phyloP scores from a whole-genome alignment of 176 grass and related monocot genomes.

The Musa troglodytarum region DNA sequence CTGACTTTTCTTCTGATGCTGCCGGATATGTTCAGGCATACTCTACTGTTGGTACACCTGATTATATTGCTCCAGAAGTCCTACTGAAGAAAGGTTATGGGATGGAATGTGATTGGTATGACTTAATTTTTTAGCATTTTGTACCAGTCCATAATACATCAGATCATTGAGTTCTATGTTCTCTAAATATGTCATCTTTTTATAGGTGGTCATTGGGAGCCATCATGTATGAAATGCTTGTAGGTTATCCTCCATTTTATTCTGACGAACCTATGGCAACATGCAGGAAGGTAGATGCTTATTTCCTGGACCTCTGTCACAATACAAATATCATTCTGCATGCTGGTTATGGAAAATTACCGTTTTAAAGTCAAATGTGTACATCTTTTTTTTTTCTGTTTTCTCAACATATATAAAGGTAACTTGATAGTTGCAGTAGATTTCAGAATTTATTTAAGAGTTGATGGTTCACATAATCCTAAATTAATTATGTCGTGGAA shows the following conservation, averaged over 20 bases:
- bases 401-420: neutral
- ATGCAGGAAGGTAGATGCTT: slow-evolving; percentile 75
- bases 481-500: neutral
- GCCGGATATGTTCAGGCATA: slow-evolving; percentile 49
- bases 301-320: neutral
- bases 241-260: slow-evolving; percentile 98
- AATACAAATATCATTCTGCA: neutral
- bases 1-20: slow-evolving; percentile 2
- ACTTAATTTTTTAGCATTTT: neutral
- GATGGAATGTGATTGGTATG: slow-evolving; percentile 97
- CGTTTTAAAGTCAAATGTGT: neutral
- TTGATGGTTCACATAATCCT: neutral
- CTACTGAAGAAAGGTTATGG: slow-evolving; percentile 96
- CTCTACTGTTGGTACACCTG: slow-evolving; percentile 95
- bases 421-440: too few relatives aligned
- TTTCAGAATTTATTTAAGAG: too few relatives aligned
- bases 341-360: neutral
- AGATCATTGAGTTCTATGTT: slow-evolving; percentile 16
- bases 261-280: slow-evolving; percentile 97
- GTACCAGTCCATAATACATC: slow-evolving; percentile 1
- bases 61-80: slow-evolving; percentile 98
- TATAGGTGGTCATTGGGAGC: slow-evolving; percentile 95
- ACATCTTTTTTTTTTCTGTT: neutral
- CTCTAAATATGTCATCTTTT: slow-evolving; percentile 12
- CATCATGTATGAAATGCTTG: slow-evolving; percentile 99